Evolutionary conservation across 2,329 filamentous ascomycete genomes (phyloP), one percentile per base, ranked within the genome.

Genomic region (Diaporthe sp.): DNA sequence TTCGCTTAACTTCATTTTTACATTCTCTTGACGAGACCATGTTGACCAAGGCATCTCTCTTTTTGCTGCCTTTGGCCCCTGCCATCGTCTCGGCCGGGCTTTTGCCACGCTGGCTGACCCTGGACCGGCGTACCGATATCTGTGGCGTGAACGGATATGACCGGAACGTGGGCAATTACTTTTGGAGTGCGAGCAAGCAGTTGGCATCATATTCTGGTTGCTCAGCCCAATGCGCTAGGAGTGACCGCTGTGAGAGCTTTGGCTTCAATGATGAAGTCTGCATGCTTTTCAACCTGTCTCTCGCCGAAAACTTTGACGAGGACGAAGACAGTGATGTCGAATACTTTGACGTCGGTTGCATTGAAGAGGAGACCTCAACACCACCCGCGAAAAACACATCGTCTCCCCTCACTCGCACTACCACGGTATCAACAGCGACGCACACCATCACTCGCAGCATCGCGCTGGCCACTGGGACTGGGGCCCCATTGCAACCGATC

Each of bases 321-420:
- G 39, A 70, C 5, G 28, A 8, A 4, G 31, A 57, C 9, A 70
- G 51, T 13, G 53, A 61, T 28, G 25, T 74, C 44, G 39, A 39
- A 15, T 74, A 58, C 62, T 74, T 31, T n/a, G 72, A 74, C 42
- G 72, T 74, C 12, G 62, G 62, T 17, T 74, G 72, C 25, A 44
- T 74, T 22, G 4, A 58, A 13, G 42, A 68, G 31, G 39, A 58
- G 2, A 4, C 1, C 12, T 10, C 31, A 17, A 28, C 22, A 25
- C 2, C 34, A 31, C 22, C 65, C 19, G 7, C 46, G 15, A 13
- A 12, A 19, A 28, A 31, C 19, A 10, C 15, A 9, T 25, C 39
- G 4, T 22, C 61, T 12, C 10, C 62, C 13, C 49, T 31, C 1
- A 57, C 37, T 15, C n/a, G 31, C 0, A 46, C 53, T 2, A 39